Evolutionary conservation across 2,329 filamentous ascomycete genomes (phyloP), one percentile per base, ranked within the genome.

Genomic region (Aspergillus pseudoglaucus): DNA sequence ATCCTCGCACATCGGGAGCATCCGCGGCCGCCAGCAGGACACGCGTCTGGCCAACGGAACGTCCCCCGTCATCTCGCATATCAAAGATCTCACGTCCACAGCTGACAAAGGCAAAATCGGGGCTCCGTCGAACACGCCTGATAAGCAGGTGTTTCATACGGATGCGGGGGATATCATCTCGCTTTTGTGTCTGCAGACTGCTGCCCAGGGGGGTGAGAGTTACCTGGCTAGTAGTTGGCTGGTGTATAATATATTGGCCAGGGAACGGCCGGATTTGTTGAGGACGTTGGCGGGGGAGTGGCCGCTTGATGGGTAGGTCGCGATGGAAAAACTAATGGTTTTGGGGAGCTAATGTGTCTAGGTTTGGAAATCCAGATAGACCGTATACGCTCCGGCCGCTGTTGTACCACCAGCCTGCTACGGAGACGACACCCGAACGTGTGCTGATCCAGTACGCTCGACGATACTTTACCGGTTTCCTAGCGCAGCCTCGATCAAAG

Each of bases 401-500:
- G 4, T 48, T 65, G 15, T 76, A 79, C 61, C 72, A 79, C 56
- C 75, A 79, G 41, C 73, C 76, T 0, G 68, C 71, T n/a, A 75
- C 68, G 0, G 64, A 54, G 1, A 59, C 61, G 1, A 55, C 59
- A 0, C 75, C 78, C 0, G 75, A 82, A 56, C 70, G 78, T 1
- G 60, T 83, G 5, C 63, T 78, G 7, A 71, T 83, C 20, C 79
- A 83, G 52, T 83, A 82, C 54, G 76, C 75, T 0, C 73, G 81
- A 3, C 72, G 80, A 1, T 67, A 64, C 17, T 81, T 83, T 53
- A 79, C 78, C 0, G 74, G 73, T 6, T 75, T 66, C 47, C 58
- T 58, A 45, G 64, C 60, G 1, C 60, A 68, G 2, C 68, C 68
- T 1, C 65, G 72, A 17, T 68, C 65, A 0, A 37, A 59, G 1